A percentile compares a stretch with the other conserved stretches of the same genome.
Conservation (phyloP, 495 filamentous ascomycete genomes). For the Tuber magnatum region DNA sequence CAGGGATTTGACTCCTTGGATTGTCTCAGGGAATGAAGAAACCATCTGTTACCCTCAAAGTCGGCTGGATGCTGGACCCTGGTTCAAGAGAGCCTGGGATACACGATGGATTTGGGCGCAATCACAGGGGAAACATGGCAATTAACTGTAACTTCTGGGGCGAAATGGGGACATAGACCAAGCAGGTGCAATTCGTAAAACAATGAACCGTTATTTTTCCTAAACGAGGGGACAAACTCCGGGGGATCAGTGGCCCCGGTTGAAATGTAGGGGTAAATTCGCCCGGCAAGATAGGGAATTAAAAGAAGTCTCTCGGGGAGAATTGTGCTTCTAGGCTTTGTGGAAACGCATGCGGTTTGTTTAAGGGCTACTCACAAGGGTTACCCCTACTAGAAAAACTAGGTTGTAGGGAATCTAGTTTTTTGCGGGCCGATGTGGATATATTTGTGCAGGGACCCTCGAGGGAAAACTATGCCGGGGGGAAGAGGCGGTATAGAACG, state of each 20-base stretch:
- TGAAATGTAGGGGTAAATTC: not conserved
- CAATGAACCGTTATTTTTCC: not conserved
- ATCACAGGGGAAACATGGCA: not conserved
- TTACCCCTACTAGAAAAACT: not conserved
- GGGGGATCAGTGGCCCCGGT: not conserved
- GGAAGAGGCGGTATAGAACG: not conserved
- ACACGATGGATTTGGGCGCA: too few species aligned
- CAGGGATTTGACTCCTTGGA: not conserved
- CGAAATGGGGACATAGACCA: not conserved
- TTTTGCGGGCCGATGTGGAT: not conserved
- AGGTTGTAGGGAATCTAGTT: not conserved
- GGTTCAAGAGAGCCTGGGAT: too few species aligned
- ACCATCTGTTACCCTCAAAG: too few species aligned
- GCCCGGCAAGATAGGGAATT: not conserved
- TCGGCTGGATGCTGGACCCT: too few species aligned
- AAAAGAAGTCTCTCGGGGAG: not conserved
- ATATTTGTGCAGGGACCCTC: not conserved
- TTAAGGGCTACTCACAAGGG: not conserved
- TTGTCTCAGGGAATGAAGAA: not conserved
- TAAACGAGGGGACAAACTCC: not conserved
- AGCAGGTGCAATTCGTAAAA: not conserved
- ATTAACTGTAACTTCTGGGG: not conserved
- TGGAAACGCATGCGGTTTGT: not conserved
- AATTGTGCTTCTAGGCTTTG: not conserved
- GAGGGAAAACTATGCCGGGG: not conserved